Evolutionary conservation across 164 flowering plant species (phyloP), one percentile per base, ranked within the genome.

Genomic region (Sextonia rubra): DNA sequence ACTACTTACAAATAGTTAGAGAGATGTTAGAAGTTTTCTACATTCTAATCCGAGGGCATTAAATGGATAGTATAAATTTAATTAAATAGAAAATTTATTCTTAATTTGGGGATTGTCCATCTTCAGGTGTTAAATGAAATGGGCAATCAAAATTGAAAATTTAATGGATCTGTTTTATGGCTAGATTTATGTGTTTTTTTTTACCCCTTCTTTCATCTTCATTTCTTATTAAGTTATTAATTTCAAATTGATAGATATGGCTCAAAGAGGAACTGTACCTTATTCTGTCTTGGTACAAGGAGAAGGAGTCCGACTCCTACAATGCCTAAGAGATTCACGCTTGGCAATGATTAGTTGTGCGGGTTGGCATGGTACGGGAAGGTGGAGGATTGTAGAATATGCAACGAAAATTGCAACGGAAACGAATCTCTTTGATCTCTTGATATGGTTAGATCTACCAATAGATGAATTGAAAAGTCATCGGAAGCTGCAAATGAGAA

Each of bases 11-110:
- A 30, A 30, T 30, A 30, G 5, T n/a, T n/a, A 30, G 4, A 30
- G 37, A 0, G 4, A 30, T 30, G 0, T 4, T 4, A 30, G 0
- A 30, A 5, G 6, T 30, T 30, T 0, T 0, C 5, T 5, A 0
- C 0, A 4, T 30, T 5, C 7, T 0, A 30, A 30, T 30, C 37
- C 5, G 5, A 30, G 5, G 37, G 4, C 5, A 4, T 30, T 30
- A 30, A 30, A 5, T 30, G 7, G 37, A 30, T 30, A 7, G 37
- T 30, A 30, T 0, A 30, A 7, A 0, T 0, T 4, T 4, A 0
- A 5, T 4, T 4, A 30, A 30, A 30, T 0, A 30, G 0, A 30
- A 30, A 30, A 1, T 2, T 0, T 0, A 1, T 32, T 6, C 37
- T 32, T 0, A 0, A 5, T 32, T 0, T 5, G 37, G 8, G 1